Evolutionary conservation across 228 moss, liverwort and hornwort species (phyloP).

Genomic region (Sphagnum magellanicum): DNA sequence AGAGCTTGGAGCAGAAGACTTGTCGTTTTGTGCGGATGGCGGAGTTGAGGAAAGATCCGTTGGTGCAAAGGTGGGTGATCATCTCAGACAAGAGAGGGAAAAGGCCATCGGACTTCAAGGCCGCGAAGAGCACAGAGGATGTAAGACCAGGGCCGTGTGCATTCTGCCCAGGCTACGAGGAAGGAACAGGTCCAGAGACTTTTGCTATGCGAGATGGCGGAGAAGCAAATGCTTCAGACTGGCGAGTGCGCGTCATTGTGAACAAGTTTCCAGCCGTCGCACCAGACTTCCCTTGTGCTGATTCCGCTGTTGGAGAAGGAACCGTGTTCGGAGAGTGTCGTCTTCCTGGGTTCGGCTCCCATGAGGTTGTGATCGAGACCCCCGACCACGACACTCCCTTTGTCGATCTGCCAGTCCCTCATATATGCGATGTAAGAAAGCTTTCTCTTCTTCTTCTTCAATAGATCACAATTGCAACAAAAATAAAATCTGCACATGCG

Average conservation of each 20-base stretch:
- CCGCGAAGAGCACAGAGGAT: slow-evolving; percentile 1
- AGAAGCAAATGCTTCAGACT: slow-evolving; percentile 41
- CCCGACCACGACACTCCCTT: slow-evolving; percentile 43
- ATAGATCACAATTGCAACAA: too few species aligned
- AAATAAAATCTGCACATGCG: too few species aligned
- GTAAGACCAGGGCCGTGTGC: slow-evolving; percentile 42
- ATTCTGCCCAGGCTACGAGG: slow-evolving; percentile 66
- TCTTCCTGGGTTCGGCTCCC: slow-evolving; percentile 79
- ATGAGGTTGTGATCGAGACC: slow-evolving; percentile 85
- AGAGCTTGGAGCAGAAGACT: too few species aligned
- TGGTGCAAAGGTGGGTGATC: slow-evolving; percentile 42
- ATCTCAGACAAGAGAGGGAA: slow-evolving; percentile 57
- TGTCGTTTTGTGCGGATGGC: not conserved
- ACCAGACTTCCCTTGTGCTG: slow-evolving; percentile 15
- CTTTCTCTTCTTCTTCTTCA: not conserved
- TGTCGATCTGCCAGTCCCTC: slow-evolving; percentile 46
- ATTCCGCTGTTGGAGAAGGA: slow-evolving; percentile 22
- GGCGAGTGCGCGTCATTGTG: slow-evolving; percentile 73
- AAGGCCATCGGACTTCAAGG: slow-evolving; percentile 54
- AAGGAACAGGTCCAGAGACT: slow-evolving; percentile 58
- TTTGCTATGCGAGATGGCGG: slow-evolving; percentile 46
- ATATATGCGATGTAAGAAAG: slow-evolving; percentile 34
- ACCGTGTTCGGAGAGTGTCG: slow-evolving; percentile 27
- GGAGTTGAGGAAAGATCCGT: slow-evolving; percentile 39
- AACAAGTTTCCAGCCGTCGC: slow-evolving; percentile 61